Base-by-base conservation (phyloP, 2,329 filamentous ascomycete genomes). In the Hypoxylon sp. region DNA sequence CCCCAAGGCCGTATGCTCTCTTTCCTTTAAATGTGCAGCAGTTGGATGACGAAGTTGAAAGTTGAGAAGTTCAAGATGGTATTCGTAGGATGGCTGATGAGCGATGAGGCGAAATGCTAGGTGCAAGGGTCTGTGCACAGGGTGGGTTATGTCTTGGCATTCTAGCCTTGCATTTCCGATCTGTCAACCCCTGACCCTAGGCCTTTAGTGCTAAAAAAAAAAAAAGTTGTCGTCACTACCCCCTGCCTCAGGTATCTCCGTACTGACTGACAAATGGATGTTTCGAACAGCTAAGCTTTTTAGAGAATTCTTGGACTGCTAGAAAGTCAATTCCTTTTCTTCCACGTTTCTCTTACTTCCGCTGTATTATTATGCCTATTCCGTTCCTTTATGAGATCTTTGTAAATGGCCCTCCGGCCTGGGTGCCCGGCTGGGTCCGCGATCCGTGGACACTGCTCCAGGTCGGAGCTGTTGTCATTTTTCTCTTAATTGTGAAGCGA, bases 401-500 rank as follows among this genome's bases (percentile, higher is more conserved):
- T 57, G 64, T 73, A 54, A 68, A 82, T 51, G 82, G 82, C 52
- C 68, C 74, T 13, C 82, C 82, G 12, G 62, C 66, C 51, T 78
- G 76, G 73, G 63, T 82, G 40, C 75, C 75, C 31, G 67, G 73
- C 30, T 70, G 64, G 61, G 63, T 55, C 16, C 56, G 59, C 38
- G 62, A 79, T 40, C 72, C 71, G 32, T 74, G 69, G 71, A 62
- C 67, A 16, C 64, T 82, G 34, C 60, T 74, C 63, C 74, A 77
- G 62, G 60, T 68, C 12, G 62, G 66, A 29, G 65, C 69, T 13
- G 57, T 72, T 30, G 31, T 75, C n/a, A 67, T 69, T 4, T 59
- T 72, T 29, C 61, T 83, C 19, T 67, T 69, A 36, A 52, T 79
- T 20, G 64, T 80, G 36, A 97, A 97, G 77, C 78, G 78, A 65